Evolutionary conservation across 2,329 filamentous ascomycete genomes (phyloP), one percentile per base, ranked within the genome.

Genomic region (Aquanectria penicillioides): DNA sequence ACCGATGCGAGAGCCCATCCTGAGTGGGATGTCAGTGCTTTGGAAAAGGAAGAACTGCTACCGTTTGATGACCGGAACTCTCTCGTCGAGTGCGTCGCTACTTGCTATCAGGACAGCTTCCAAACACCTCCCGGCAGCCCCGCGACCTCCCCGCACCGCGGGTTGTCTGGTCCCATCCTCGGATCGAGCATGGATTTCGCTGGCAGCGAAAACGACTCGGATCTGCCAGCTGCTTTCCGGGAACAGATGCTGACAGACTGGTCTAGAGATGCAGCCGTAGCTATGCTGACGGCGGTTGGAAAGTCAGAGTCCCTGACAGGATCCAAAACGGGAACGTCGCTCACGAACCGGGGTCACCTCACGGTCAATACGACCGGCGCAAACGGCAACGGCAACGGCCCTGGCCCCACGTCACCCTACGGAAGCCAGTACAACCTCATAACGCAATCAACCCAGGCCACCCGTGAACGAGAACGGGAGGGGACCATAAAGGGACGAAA

Each of bases 211-310:
- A 69, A 71, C 5, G 79, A 82, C 29, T 75, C 77, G n/a, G 83
- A 89, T 56, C 79, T 97, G 3, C 90, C 93, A 0, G 74, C 79
- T 13, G 82, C 80, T 23, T 86, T 93, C 66, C 87, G 84, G 64
- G 91, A 95, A 61, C 85, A 92, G 65, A 91, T 97, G 85, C 78
- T 93, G 56, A 81, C 85, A 17, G 86, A 91, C 43, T 97, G 94
- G 94, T 90, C 87, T 33, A 88, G 89, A 70, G 93, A 97, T 18
- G 77, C 81, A 12, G 91, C 90, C 26, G 79, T 95, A 49, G 85
- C 88, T 10, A 82, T 86, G 31, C 83, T 92, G 44, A 87, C 90
- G 58, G 86, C 91, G 53, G 85, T 82, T 46, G 88, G 88, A 67
- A 91, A 89, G 67, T 86, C 91, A 0, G 85, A 86, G 11, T 97